phyloP scores from a whole-genome alignment of 495 filamentous ascomycete genomes.

The Ramalina peruviana region DNA sequence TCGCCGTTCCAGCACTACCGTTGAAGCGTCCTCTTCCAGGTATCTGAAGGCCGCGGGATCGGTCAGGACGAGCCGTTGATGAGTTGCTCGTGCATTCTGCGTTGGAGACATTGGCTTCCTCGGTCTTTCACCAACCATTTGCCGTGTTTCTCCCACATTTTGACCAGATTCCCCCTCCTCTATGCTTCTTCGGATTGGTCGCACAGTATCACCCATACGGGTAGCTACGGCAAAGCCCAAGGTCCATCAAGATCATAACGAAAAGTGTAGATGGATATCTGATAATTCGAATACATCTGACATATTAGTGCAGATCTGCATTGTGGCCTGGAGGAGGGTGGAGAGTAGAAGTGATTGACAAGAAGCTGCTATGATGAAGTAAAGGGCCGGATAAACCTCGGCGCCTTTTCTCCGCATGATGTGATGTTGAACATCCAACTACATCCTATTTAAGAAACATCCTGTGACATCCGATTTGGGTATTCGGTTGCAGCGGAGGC shows the following conservation, averaged over 20 bases:
- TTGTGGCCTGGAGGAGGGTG: no score
- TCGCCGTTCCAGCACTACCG: slow-evolving; percentile 58
- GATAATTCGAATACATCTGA: no score
- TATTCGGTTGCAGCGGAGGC: no score
- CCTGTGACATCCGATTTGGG: no score
- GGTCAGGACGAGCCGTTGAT: slow-evolving; percentile 50
- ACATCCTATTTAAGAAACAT: no score
- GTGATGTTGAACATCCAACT: no score
- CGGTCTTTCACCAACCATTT: neutral
- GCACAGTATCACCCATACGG: neutral
- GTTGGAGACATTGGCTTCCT: neutral
- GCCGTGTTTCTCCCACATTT: no score
- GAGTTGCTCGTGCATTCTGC: slow-evolving; percentile 5
- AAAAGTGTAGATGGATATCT: no score
- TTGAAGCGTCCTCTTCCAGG: slow-evolving; percentile 73
- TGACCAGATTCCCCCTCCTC: neutral
- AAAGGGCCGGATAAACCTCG: slow-evolving; percentile 2
- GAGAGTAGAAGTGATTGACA: neutral
- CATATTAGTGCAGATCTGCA: no score
- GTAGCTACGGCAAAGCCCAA: neutral
- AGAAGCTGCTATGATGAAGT: neutral
- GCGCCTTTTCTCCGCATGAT: slow-evolving; percentile 2
- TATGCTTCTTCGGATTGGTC: neutral
- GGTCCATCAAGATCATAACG: no score
- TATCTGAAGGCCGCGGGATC: slow-evolving; percentile 71